phyloP scores from a whole-genome alignment of 768 basidiomycete species.

The Phanerochaete sordida region DNA sequence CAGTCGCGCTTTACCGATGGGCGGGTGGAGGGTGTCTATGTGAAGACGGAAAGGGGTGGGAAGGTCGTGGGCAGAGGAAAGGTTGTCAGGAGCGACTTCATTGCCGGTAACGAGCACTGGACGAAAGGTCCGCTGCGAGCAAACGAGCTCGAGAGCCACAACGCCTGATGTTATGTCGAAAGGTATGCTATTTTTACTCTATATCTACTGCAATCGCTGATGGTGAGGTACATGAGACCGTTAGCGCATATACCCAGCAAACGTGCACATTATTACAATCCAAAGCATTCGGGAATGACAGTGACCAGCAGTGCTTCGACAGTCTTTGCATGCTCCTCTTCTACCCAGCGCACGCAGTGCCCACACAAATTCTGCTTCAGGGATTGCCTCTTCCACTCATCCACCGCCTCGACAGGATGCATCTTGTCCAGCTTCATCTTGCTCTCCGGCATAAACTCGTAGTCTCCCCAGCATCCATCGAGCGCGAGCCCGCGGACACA shows the following conservation, averaged over 20 bases:
- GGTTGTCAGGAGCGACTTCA: constrained; percentile 57
- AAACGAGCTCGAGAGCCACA: constrained; percentile 22
- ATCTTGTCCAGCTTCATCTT: neutral
- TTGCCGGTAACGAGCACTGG: constrained; percentile 64
- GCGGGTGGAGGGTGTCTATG: constrained; percentile 53
- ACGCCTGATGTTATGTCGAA: too few species aligned
- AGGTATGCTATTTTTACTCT: too few species aligned
- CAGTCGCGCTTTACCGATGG: constrained; percentile 44
- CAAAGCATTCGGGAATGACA: neutral
- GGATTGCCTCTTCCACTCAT: neutral
- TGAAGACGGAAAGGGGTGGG: constrained; percentile 46
- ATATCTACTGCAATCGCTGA: too few species aligned
- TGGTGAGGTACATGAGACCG: too few species aligned
- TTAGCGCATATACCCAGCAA: too few species aligned
- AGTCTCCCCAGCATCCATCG: neutral
- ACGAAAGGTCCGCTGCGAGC: constrained; percentile 36
- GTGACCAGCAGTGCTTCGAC: neutral
- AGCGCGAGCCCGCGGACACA: neutral
- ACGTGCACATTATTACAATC: neutral
- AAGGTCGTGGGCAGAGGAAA: constrained; percentile 45
- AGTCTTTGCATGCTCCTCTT: neutral
- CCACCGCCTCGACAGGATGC: neutral
- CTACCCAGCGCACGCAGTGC: neutral
- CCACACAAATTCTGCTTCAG: neutral
- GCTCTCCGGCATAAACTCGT: neutral